Evolutionary conservation across 2,329 filamentous ascomycete species (phyloP), one percentile per base, ranked within the genome.

Genomic region (Epicoccum nigrum): DNA sequence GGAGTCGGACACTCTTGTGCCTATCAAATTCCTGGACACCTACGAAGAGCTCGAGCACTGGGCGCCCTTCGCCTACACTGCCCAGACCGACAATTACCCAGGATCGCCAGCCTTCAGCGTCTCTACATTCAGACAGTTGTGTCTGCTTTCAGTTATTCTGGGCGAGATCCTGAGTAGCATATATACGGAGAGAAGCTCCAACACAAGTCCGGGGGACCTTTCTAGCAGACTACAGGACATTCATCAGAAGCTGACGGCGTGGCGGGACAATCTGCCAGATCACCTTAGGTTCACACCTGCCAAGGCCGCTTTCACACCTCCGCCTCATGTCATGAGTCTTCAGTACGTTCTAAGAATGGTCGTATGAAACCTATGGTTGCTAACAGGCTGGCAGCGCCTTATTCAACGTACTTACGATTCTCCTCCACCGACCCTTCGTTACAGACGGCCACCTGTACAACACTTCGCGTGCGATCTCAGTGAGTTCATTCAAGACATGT

Each of bases 31-130:
- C 21, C 68, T 76, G 1, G 79, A 83, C 45, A 73, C 72, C 0
- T 83, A 75, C 27, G 82, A 84, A 31, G 82, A 84, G 54, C 68
- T 81, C 0, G 81, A 83, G 45, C 68, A 75, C 19, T 84, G 77
- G 75, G 65, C 70, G 15, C 78, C 78, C 0, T 80, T 80, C 51
- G 62, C 78, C 70, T 65, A 68, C 55, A 41, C 27, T 8, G 27
- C 48, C 33, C 56, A 44, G 52, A 55, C 30, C 48, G 49, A 16
- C 45, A 47, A 57, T 69, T 19, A 71, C 69, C 3, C 70, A 65
- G 61, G 61, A 8, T 63, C 53, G 0, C 76, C 77, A 3, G 69
- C 73, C 2, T 77, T 78, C 47, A 75, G 70, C 45, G 65, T 76
- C 1, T 78, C 77, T 1, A 77, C 76, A 0, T 78, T 79, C 51